Evolutionary conservation across 805 yeast genomes (phyloP).

Genomic region (Saccharomyces cerevisiae): DNA sequence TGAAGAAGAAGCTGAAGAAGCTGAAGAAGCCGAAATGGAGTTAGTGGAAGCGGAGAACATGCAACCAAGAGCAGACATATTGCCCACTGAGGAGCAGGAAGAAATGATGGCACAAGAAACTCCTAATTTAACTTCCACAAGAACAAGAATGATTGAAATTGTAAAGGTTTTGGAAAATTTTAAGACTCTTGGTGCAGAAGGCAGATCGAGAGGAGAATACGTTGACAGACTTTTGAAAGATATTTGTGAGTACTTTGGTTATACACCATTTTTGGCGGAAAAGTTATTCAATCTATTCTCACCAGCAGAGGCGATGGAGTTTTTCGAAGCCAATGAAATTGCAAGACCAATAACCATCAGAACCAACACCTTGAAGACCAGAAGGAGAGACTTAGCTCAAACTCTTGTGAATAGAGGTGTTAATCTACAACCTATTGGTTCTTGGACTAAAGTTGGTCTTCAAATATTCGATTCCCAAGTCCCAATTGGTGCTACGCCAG

Average conservation of each 20-base stretch:
- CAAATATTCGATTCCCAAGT: conserved; percentile 97
- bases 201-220: conserved; percentile 79
- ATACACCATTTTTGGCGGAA: conserved; percentile 85
- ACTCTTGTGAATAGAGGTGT: conserved; percentile 93
- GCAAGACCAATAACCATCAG: conserved; percentile 94
- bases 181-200: conserved; percentile 72
- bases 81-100: conserved; percentile 66
- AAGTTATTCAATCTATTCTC: conserved; percentile 85
- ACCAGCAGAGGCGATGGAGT: conserved; percentile 95
- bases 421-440: conserved; percentile 91
- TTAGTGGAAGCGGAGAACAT: conserved; percentile 47
- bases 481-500: conserved; percentile 99
- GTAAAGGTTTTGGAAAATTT: conserved; percentile 91
- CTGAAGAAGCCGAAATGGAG: conserved; percentile 53
- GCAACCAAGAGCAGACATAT: conserved; percentile 69
- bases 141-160: conserved; percentile 93
- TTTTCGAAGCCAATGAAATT: conserved; percentile 96
- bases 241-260: conserved; percentile 89
- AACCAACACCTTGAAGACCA: conserved; percentile 90
- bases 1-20: conserved; percentile 49
- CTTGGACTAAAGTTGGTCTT: conserved; percentile 97
- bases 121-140: conserved; percentile 68
- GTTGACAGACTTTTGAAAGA: conserved; percentile 70
- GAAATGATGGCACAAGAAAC: conserved; percentile 46
- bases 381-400: conserved; percentile 94